Evolutionary conservation across 768 basidiomycete genomes (phyloP), one percentile per base, ranked within the genome.

Genomic region (Tylopilus subfusipes): DNA sequence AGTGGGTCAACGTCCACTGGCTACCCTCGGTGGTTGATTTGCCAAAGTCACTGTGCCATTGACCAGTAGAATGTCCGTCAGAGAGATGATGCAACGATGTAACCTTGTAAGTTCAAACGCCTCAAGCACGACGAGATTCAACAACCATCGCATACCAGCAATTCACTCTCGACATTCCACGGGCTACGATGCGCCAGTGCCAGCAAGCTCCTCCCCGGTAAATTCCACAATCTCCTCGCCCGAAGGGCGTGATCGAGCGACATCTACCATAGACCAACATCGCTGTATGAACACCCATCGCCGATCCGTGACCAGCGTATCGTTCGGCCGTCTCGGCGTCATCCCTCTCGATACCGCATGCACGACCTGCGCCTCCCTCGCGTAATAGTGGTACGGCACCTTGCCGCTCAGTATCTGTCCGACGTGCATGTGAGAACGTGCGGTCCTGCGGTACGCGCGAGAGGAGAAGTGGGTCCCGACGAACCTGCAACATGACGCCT

Each of bases 241-340:
- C 13, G 62, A 60, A 13, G 75, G 75, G 25, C 73, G 63, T 19
- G 48, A 34, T 22, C 9, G 60, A 54, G 19, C 59, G 57, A 48
- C 3, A 64, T 56, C 53, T n/a, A 65, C 67, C 25, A 67, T 70
- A 21, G 57, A 62, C 59, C 63, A 55, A 19, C 63, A 63, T 1
- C 39, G 42, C 34, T 43, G 46, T 14, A 61, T 58, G 16, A 55
- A 64, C 13, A 2, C 6, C 63, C 55, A 60, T 38, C 58, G 54
- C 24, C 13, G 16, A 13, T 49, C 59, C 6, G 34, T 49, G 19
- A 64, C 40, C 31, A 50, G 7, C 14, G 13, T 14, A 27, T 6
- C 8, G 3, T 7, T 19, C 0, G 59, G 51, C 33, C 51, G 42
- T 40, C 9, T 42, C 8, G 50, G 58, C 5, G 12, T 53, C 30